These are phyloP conservation scores for Phlebopus sp. DNA, from an alignment of 1,284 basidiomycete genomes.

Conservation along the genomic window DNA sequence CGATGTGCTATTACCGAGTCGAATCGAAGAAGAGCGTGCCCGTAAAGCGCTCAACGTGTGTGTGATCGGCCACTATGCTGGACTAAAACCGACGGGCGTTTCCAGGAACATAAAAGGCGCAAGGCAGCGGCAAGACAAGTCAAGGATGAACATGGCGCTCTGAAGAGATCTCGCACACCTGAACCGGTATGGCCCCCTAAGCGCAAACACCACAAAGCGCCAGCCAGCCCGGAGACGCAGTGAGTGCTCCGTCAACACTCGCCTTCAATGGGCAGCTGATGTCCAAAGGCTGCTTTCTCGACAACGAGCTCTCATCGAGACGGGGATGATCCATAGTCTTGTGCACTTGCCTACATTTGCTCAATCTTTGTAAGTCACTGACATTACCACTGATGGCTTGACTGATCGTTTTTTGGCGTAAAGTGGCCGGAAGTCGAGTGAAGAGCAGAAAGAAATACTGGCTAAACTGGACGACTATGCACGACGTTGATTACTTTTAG, in stretches of 20 bases:
- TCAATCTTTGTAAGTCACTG: slow-evolving; percentile 53
- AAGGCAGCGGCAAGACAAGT: slow-evolving; percentile 26
- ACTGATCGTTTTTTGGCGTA: slow-evolving; percentile 4
- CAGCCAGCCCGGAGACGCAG: slow-evolving; percentile 49
- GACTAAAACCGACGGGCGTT: neutral
- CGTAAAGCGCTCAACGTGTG: slow-evolving; percentile 51
- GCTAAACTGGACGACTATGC: slow-evolving; percentile 39
- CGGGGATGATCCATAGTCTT: slow-evolving; percentile 51
- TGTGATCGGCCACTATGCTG: too few species aligned
- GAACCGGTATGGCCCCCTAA: slow-evolving; percentile 62
- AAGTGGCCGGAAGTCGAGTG: slow-evolving; percentile 41
- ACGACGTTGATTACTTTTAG: slow-evolving; percentile 7
- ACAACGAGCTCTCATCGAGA: slow-evolving; percentile 56
- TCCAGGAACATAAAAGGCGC: slow-evolving; percentile 29
- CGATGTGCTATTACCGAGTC: slow-evolving; percentile 63
- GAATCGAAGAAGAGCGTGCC: slow-evolving; percentile 62
- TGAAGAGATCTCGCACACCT: slow-evolving; percentile 26
- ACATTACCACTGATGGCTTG: neutral
- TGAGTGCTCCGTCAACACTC: slow-evolving; percentile 28
- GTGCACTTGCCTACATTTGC: slow-evolving; percentile 56
- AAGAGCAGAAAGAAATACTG: slow-evolving; percentile 45
- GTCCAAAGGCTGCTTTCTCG: slow-evolving; percentile 46
- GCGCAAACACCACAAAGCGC: slow-evolving; percentile 54
- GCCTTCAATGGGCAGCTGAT: slow-evolving; percentile 6
- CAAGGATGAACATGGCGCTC: slow-evolving; percentile 17